These are phyloP conservation scores for Bipolaris zeicola DNA, from an alignment of 2,329 filamentous ascomycete genomes.

Conservation along the genomic window DNA sequence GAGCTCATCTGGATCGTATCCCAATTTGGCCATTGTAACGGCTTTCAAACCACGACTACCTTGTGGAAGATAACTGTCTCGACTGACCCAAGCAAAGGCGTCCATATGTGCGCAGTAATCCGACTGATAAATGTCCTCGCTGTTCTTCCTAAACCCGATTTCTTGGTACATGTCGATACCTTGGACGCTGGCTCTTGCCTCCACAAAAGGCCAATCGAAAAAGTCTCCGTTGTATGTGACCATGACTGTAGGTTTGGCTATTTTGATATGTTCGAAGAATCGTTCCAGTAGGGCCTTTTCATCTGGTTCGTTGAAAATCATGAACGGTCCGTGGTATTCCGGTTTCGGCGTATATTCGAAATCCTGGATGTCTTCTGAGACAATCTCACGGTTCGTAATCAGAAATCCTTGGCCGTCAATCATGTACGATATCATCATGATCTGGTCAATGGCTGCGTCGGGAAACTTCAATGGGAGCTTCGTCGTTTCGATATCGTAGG, in stretches of 20 bases:
- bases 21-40: conserved; percentile 95
- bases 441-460: conserved; percentile 89
- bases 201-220: conserved; percentile 99
- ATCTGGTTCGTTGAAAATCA: conserved; percentile 97
- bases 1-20: conserved; percentile 96
- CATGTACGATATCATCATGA: conserved; percentile 99
- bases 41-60: conserved; percentile 97
- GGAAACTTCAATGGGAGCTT: conserved; percentile 97
- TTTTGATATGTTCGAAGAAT: conserved; percentile 95
- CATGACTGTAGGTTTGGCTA: conserved; percentile 92
- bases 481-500: conserved; percentile 98
- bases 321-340: conserved; percentile 92
- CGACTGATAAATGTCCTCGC: conserved; percentile 94
- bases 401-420: conserved; percentile 97
- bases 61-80: conserved; percentile 96
- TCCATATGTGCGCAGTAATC: conserved; percentile 98
- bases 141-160: conserved; percentile 95
- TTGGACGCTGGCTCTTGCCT: conserved; percentile 87
- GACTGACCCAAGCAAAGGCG: conserved; percentile 98
- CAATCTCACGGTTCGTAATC: conserved; percentile 96
- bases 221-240: conserved; percentile 99
- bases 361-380: conserved; percentile 95
- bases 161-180: conserved; percentile 99
- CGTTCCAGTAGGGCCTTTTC: conserved; percentile 86
- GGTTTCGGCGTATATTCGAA: conserved; percentile 98